phyloP scores from a whole-genome alignment of 352 stramenopile species.

The Pythium phragmitis region DNA sequence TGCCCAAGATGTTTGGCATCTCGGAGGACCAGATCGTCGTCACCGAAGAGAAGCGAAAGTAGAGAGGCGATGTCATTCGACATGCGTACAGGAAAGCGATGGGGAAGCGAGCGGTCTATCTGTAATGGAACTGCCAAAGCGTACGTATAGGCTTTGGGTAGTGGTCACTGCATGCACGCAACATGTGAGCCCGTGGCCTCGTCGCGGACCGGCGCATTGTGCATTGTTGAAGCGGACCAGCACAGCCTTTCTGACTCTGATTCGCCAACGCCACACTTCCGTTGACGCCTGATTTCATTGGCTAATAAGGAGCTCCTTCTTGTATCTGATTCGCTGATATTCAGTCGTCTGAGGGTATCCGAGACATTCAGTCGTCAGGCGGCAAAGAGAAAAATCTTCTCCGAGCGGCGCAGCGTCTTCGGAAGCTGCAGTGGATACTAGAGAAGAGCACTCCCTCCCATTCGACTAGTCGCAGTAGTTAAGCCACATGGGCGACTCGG shows the following conservation, averaged over 20 bases:
- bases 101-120: background rate
- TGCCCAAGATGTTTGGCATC: slow-evolving; percentile 77
- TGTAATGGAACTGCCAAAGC: background rate
- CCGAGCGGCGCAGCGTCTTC: background rate
- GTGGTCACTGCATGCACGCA: too few species aligned
- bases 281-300: slow-evolving; percentile 7
- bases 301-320: background rate
- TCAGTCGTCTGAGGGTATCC: background rate
- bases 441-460: background rate
- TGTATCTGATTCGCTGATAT: slow-evolving; percentile 26
- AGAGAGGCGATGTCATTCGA: background rate
- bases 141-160: too few species aligned
- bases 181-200: too few species aligned
- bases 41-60: slow-evolving; percentile 62
- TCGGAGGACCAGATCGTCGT: slow-evolving; percentile 74
- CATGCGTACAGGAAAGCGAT: background rate
- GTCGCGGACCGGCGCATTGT: too few species aligned
- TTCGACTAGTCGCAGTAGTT: background rate
- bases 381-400: background rate
- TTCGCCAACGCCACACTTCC: too few species aligned
- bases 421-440: background rate
- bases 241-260: too few species aligned
- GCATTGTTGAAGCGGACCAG: too few species aligned
- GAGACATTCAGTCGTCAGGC: background rate
- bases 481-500: background rate